Percentiles rank a stretch among this genome's conserved stretches.
Conservation (phyloP, 1,284 basidiomycete genomes). For the Trametes sp. region DNA sequence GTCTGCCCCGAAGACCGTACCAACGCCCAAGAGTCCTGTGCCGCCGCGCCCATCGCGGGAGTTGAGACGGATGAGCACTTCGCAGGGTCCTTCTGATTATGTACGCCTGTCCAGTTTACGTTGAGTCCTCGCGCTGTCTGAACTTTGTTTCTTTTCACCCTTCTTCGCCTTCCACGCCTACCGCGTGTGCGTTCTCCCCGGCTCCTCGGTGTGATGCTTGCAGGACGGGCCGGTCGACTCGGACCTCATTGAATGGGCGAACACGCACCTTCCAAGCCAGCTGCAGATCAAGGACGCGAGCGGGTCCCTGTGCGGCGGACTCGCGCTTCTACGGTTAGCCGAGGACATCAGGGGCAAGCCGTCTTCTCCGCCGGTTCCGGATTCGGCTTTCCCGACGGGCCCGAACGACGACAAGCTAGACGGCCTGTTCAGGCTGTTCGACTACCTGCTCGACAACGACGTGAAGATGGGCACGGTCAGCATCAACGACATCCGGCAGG, state of each 20-base stretch:
- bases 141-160: slow-evolving; percentile 27
- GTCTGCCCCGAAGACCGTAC: slow-evolving; percentile 23
- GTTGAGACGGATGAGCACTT: slow-evolving; percentile 52
- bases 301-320: slow-evolving; percentile 65
- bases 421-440: slow-evolving; percentile 87
- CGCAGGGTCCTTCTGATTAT: slow-evolving; percentile 37
- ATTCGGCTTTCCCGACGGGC: slow-evolving; percentile 78
- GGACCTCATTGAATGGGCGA: slow-evolving; percentile 85
- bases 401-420: slow-evolving; percentile 83
- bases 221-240: slow-evolving; percentile 50
- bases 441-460: slow-evolving; percentile 88
- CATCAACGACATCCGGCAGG: slow-evolving; percentile 88
- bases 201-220: slow-evolving; percentile 24
- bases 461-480: slow-evolving; percentile 89
- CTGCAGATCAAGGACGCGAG: slow-evolving; percentile 66
- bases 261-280: slow-evolving; percentile 75
- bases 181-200: slow-evolving; percentile 24
- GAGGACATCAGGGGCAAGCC: slow-evolving; percentile 79
- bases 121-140: slow-evolving; percentile 25
- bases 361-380: slow-evolving; percentile 72
- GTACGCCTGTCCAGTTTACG: slow-evolving; percentile 44
- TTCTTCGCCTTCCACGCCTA: slow-evolving; percentile 16
- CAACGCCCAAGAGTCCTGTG: slow-evolving; percentile 38
- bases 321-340: slow-evolving; percentile 78
- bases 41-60: slow-evolving; percentile 73